Evolutionary conservation across 306 rosid species (phyloP).

Genomic region (barrel medic (Medicago truncatula)): MtrunA17r5.0-ANR NC_053043.1:12742501-12743000

Average conservation of each 20-base stretch:
- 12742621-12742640: constrained; percentile 50
- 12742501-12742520: constrained; percentile 43
- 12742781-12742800: too few relatives aligned
- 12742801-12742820: too few relatives aligned
- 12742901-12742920: too few relatives aligned
- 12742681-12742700: constrained; percentile 55
- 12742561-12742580: not conserved
- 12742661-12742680: constrained; percentile 63
- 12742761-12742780: not conserved
- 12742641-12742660: constrained; percentile 35
- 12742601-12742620: constrained; percentile 36
- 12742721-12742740: constrained; percentile 45
- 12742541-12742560: constrained; percentile 3
- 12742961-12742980: too few relatives aligned
- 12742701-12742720: constrained; percentile 71
- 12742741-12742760: constrained; percentile 6
- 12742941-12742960: too few relatives aligned
- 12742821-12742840: too few relatives aligned
- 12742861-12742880: too few relatives aligned
- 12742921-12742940: too few relatives aligned
- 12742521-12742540: not conserved
- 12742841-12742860: too few relatives aligned
- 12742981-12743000: too few relatives aligned
- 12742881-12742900: too few relatives aligned
- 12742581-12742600: constrained; percentile 31